Evolutionary conservation across 164 flowering plant genomes (phyloP).

Genomic region (Sedum album): DNA sequence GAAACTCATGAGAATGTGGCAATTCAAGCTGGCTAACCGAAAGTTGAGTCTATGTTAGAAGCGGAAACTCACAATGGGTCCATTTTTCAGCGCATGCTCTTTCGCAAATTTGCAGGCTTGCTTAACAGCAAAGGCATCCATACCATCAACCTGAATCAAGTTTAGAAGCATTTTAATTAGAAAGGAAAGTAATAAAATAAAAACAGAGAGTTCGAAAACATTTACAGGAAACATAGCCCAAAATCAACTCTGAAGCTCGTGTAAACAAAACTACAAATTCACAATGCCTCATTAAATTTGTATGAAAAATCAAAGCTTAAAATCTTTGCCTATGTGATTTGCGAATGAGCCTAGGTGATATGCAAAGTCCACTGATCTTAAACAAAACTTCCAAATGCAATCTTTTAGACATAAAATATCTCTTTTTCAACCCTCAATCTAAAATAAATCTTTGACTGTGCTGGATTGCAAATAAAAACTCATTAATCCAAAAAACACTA

Average conservation of each 20-base stretch:
- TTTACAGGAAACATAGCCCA: neutral
- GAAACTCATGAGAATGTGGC: neutral
- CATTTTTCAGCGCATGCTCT: conserved; percentile 84
- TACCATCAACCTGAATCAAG: conserved; percentile 86
- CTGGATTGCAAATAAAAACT: neutral
- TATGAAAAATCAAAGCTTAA: neutral
- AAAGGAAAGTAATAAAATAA: neutral
- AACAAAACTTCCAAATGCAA: neutral
- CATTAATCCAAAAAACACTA: neutral
- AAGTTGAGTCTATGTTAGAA: neutral
- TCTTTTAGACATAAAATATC: neutral
- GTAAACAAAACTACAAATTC: neutral
- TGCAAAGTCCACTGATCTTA: neutral
- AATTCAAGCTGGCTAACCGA: neutral
- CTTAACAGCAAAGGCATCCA: conserved; percentile 97
- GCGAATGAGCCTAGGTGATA: too few species aligned
- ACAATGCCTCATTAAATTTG: neutral
- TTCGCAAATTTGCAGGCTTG: conserved; percentile 95
- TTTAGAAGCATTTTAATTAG: neutral
- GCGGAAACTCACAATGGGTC: conserved; percentile 75
- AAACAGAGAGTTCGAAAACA: neutral
- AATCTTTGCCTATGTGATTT: too few species aligned
- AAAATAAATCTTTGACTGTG: neutral
- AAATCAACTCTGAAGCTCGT: neutral
- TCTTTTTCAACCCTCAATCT: neutral